Evolutionary conservation across 108 stramenopile species (phyloP), one percentile per base, ranked within the genome.

Genomic region (Pseudonitzschia delicatissima): DNA sequence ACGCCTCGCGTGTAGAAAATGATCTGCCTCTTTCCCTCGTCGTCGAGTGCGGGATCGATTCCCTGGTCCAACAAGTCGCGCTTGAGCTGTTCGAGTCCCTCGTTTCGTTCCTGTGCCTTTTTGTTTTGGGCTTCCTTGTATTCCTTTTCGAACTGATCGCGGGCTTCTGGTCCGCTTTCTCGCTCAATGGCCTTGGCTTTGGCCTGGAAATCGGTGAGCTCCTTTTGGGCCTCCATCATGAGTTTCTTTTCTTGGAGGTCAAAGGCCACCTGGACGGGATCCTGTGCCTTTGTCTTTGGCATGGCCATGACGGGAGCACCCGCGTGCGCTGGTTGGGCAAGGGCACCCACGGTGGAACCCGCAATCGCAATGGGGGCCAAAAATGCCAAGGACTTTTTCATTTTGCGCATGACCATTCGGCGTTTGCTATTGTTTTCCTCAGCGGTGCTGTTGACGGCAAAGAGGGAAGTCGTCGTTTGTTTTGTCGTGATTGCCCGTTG

Each of bases 281-380:
- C 86, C 1, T 70, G 71, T 42, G 70, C 66, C 59, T 90, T 82
- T 36, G 75, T 55, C 57, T 85, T 78, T 27, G 79, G 72, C 5
- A 80, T 77, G 0, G 82, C 82, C 61, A 86, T 82, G 47, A 90
- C 85, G 2, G 88, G 88, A 28, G 88, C 86, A 11, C 83, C 84
- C 55, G 88, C 88, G 21, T 79, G 60, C 0, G 84, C 84, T 11
- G n/a, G 33, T 61, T 63, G 26, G 45, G 70, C 62, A 42, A 35
- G 15, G 13, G 27, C 26, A 8, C 26, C 50, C 26, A 59, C 29
- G 15, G 61, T 36, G n/a, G 70, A 62, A 29, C 49, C 61, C 20
- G 61, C 70, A 40, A 71, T 36, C 31, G 45, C 61, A 25, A 71
- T 53, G 5, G 66, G 66, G 11, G 39, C 26, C 2, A 66, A 13